Base-by-base conservation (phyloP, 2,329 filamentous ascomycete genomes). In the Purpureocillium lavendulum region DNA sequence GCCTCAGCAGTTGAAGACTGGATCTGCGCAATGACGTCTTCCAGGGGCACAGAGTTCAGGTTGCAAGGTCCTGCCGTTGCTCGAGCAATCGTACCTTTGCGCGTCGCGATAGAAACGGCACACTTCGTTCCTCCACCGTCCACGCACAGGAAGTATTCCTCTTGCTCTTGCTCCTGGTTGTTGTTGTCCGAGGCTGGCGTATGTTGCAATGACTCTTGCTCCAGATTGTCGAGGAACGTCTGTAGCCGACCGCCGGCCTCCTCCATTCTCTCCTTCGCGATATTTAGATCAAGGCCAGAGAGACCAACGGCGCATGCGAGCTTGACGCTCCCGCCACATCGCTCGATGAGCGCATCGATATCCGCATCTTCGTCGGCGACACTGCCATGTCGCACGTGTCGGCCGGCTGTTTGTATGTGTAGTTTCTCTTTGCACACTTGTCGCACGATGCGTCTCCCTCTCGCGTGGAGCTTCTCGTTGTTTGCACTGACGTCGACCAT, bases 111-210 rank as follows among this genome's bases (percentile, higher is more conserved):
- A 2, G 51, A 53, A 14, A 62, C 64, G 15, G 59, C 61, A 40
- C 62, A 66, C 41, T 64, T 65, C 3, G 54, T 64, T 1, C 62
- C 64, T n/a, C 64, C 64, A 0, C 61, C 63, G 47, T 67, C 64
- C 15, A 67, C 53, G 29, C 62, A 65, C 2, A 67, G 47, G 3
- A 59, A 52, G 28, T 18, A 30, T 17, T 30, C 24, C 16, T 26
- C 21, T 10, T 10, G 21, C 21, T 26, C 21, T 10, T 10, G 21
- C 21, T 26, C 21, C 21, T 26, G 10, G 5, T 26, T 26, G 21
- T 26, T 26, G 21, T 26, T 26, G 21, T 26, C 21, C 6, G 21
- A n/a, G n/a, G n/a, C n/a, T n/a, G n/a, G n/a, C n/a, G n/a, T n/a
- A 26, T 10, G 21, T 26, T 26, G 21, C 21, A 10, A 10, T 26